Percentiles rank a stretch among this genome's conserved stretches.
Conservation (phyloP, 169 alveolate genomes). For the Cryptosporidium baileyi region DNA sequence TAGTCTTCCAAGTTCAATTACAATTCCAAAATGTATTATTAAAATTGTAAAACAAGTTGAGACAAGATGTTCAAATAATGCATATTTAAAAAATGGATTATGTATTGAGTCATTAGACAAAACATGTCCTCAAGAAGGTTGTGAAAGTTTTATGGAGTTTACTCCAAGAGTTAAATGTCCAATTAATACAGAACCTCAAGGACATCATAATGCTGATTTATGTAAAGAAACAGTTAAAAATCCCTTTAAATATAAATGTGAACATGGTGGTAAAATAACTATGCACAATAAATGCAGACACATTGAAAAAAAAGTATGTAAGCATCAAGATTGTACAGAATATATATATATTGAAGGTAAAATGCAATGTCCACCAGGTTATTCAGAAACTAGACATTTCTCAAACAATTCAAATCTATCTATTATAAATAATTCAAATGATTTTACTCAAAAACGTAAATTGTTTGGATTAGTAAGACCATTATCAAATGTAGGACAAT, state of each 20-base stretch:
- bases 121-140: conserved; percentile 38
- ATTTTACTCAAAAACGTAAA: background rate
- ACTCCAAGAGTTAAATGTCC: conserved; percentile 28
- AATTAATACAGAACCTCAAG: conserved; percentile 15
- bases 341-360: conserved; percentile 14
- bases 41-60: background rate
- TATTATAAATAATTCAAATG: background rate
- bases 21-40: conserved; percentile 17
- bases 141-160: conserved; percentile 38
- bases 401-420: background rate
- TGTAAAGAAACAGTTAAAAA: conserved; percentile 6
- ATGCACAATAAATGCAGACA: conserved; percentile 46
- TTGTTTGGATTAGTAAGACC: conserved; percentile 55
- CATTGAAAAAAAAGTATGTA: conserved; percentile 18
- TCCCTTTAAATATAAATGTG: conserved; percentile 37
- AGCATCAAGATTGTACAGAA: conserved; percentile 25
- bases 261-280: conserved; percentile 24
- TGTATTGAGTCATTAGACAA: conserved; percentile 21
- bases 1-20: background rate
- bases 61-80: background rate
- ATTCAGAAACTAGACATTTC: conserved; percentile 15
- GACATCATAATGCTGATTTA: conserved; percentile 38
- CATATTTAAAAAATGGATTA: background rate
- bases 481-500: conserved; percentile 21
- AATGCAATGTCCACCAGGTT: conserved; percentile 69